Conservation (phyloP, 331 rosid species). For the Acacia pycnantha region DNA sequence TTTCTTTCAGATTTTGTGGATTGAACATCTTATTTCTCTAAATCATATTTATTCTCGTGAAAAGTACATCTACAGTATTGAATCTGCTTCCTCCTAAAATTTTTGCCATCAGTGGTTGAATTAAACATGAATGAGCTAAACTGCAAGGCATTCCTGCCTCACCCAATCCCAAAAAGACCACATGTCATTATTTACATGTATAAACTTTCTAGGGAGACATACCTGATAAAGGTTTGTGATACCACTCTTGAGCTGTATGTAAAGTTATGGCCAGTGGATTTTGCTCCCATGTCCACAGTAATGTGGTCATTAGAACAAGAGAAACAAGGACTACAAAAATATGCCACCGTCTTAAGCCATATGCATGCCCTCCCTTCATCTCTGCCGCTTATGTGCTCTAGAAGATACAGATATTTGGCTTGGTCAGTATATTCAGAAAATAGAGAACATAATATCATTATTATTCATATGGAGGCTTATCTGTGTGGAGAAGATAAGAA, state of each 20-base stretch:
- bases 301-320: slow-evolving; percentile 47
- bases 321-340: slow-evolving; percentile 53
- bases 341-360: slow-evolving; percentile 49
- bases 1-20: slow-evolving; percentile 1
- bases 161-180: background rate
- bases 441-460: slow-evolving; percentile 1
- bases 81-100: background rate
- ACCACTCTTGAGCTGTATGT: slow-evolving; percentile 47
- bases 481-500: slow-evolving; percentile 17
- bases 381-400: slow-evolving; percentile 13
- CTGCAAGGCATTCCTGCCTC: background rate
- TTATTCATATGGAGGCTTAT: slow-evolving; percentile 23
- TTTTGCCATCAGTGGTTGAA: slow-evolving; percentile 15
- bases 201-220: slow-evolving; percentile 36
- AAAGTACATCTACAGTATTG: background rate
- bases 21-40: slow-evolving; percentile 1
- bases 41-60: background rate
- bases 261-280: slow-evolving; percentile 59
- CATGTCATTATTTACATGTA: background rate
- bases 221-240: slow-evolving; percentile 53
- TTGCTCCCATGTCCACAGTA: slow-evolving; percentile 77
- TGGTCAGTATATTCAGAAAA: slow-evolving; percentile 24
- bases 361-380: slow-evolving; percentile 67
- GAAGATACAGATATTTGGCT: slow-evolving; percentile 18
- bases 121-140: background rate